Percentiles rank a stretch among this genome's conserved stretches.
Evolutionary conservation across 768 basidiomycete species (phyloP).

Genomic region (Tricholomella constricta): DNA sequence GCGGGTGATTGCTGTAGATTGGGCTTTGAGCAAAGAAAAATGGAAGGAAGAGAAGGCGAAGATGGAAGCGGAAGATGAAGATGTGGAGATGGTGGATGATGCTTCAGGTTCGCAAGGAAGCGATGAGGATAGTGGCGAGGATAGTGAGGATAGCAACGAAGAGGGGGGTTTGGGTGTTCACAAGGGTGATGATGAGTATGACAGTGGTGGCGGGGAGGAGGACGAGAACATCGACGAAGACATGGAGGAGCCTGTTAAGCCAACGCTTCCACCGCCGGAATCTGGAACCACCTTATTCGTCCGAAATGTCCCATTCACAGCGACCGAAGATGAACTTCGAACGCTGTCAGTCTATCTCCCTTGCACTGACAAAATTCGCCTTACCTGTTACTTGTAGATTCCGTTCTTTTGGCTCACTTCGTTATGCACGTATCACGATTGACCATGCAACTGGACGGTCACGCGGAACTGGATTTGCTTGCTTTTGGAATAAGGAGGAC

Average conservation of each 20-base stretch:
- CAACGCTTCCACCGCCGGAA: slow-evolving; percentile 79
- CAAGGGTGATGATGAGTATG: slow-evolving; percentile 41
- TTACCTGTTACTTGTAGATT: slow-evolving; percentile 54
- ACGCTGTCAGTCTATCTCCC: slow-evolving; percentile 57
- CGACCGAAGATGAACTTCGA: slow-evolving; percentile 91
- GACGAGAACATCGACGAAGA: slow-evolving; percentile 34
- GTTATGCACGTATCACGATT: slow-evolving; percentile 90
- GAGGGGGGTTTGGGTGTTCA: slow-evolving; percentile 49
- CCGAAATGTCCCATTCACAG: slow-evolving; percentile 89
- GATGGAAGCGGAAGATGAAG: slow-evolving; percentile 40
- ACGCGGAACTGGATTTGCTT: slow-evolving; percentile 93
- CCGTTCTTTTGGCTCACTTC: slow-evolving; percentile 86
- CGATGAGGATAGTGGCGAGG: slow-evolving; percentile 27
- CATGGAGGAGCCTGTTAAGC: slow-evolving; percentile 52
- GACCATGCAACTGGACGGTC: slow-evolving; percentile 84
- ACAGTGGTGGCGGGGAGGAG: slow-evolving; percentile 37
- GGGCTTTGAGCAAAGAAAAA: slow-evolving; percentile 92
- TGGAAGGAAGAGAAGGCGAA: slow-evolving; percentile 83
- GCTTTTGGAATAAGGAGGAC: slow-evolving; percentile 93
- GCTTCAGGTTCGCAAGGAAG: slow-evolving; percentile 31
- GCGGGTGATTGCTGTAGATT: slow-evolving; percentile 89
- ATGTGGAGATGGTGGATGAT: slow-evolving; percentile 37
- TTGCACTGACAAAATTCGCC: not conserved
- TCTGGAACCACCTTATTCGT: slow-evolving; percentile 92
- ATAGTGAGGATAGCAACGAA: slow-evolving; percentile 37